Base-by-base conservation (phyloP, 1,139 yeast species). In the Zhuliangozyma blackwelliae region DNA sequence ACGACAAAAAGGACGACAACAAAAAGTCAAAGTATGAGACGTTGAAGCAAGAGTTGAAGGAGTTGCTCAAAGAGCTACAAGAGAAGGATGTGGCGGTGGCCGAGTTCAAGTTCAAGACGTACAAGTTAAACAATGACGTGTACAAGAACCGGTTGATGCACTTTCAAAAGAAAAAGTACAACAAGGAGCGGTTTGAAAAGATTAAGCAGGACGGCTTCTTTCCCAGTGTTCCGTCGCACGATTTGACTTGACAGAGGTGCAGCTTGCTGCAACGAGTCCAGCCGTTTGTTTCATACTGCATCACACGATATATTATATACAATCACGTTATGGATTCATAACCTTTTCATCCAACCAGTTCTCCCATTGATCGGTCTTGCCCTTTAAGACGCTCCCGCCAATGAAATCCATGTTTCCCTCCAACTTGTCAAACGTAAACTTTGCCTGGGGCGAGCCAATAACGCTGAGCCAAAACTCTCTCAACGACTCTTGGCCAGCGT, bases 331-430 rank as follows among this genome's bases (percentile, higher is more conserved):
- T 34, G 60, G 63, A 50, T 82, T 82, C 10, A 79, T 83, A 10
- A 79, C 83, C 45, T 75, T 70, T 54, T 82, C 92, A 47, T 81
- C 85, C 32, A 88, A 65, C 96, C 96, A 89, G 47, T 79, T 71
- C 46, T 76, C 77, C 89, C 95, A 84, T 22, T 63, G 59, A 12
- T 67, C 75, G 27, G 73, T 65, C 33, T 80, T 73, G 16, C 65
- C 64, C 49, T 73, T 75, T 51, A 68, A 61, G 2, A 84, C 85
- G 46, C 89, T 82, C 2, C 96, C 96, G 16, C 76, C 77, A 5
- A 77, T 49, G 34, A 86, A 79, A 40, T 78, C 86, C 51, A 87
- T 74, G 50, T 79, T 79, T 2, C 90, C 89, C 50, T 87, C 95
- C 39, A 88, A 62, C 42, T 74, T 71, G 34, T 75, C 82, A 53